These are phyloP conservation scores for Kwoniella bestiolae DNA, from an alignment of 768 basidiomycete species.

Conservation along the genomic window DNA sequence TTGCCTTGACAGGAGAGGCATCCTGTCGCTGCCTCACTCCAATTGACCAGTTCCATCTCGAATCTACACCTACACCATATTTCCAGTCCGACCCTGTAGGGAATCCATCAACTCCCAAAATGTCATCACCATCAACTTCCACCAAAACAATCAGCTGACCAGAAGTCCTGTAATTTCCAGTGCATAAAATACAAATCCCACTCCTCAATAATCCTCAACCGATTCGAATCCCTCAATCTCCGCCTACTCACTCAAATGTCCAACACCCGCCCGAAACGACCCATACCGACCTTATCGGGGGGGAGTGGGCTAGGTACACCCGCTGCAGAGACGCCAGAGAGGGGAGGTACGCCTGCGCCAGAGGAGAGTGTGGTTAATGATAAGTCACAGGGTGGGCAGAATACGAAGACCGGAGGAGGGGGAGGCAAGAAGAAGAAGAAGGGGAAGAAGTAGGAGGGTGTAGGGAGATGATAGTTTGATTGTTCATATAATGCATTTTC, in stretches of 20 bases:
- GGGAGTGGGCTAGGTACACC: constrained; percentile 8
- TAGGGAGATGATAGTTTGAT: neutral
- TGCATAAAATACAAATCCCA: constrained; percentile 96
- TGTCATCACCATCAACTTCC: too few relatives aligned
- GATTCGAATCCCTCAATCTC: constrained; percentile 89
- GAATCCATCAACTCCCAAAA: too few relatives aligned
- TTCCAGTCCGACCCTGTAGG: too few relatives aligned
- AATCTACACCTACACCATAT: too few relatives aligned
- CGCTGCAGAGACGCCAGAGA: constrained; percentile 32
- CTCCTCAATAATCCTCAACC: constrained; percentile 92
- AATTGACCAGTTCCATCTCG: too few relatives aligned
- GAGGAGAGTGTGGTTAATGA: constrained; percentile 1
- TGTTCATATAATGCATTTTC: neutral
- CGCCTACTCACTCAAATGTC: constrained; percentile 62
- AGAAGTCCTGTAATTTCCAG: constrained; percentile 62
- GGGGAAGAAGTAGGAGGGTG: constrained; percentile 51
- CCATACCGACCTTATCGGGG: constrained; percentile 9
- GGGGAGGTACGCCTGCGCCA: constrained; percentile 34
- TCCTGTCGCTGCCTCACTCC: too few relatives aligned
- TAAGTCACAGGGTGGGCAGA: constrained; percentile 10
- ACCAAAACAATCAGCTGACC: too few relatives aligned
- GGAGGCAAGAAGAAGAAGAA: constrained; percentile 58
- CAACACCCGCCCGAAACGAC: constrained; percentile 22
- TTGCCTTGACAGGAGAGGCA: neutral
- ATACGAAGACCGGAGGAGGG: constrained; percentile 27